Base-by-base conservation (phyloP, 148 eudicot species). In the Talinum fruticosum region DNA sequence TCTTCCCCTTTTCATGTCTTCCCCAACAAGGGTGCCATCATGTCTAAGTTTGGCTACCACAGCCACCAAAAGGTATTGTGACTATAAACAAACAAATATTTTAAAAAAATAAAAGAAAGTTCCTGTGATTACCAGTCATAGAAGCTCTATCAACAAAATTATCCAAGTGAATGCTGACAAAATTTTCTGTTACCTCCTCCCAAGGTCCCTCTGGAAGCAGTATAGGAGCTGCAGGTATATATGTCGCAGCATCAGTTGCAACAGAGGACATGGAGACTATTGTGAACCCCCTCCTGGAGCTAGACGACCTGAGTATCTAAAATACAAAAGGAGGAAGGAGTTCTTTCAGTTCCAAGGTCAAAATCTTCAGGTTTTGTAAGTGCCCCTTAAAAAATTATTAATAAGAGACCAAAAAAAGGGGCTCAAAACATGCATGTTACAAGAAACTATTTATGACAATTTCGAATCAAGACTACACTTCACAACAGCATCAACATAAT, bases 201-300 rank as follows among this genome's bases (percentile, higher is more conserved):
- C 97, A 95, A 37, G 96, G 91, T 72, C 99, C 99, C 84, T 93
- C 87, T 2, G 99, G 99, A 83, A 95, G 80, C 44, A 86, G 82
- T 33, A 95, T 95, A 2, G 99, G 97, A 84, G 99, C 99, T 57
- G 97, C 90, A 18, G 92, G 86, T 36, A 95, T 88, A 84, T 84
- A 90, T 53, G 78, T 88, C 29, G 85, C 84, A 54, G 86, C 85
- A 69, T 85, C 92, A 26, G 79, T 84, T 12, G 76, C 72, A 68
- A 73, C 79, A 2, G 91, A 76, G 5, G 91, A 81, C 84, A 85
- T 82, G 5, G 85, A 83, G 10, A 85, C 80, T 72, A 88, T 79
- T 68, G 69, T 79, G 26, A 72, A 72, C n/a, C 75, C 64, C 75
- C 84, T 84, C 65, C 65, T 69, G 14, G 72, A 71, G 78, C 84